These are phyloP conservation scores for Nannizziopsis barbatae DNA, from an alignment of 2,329 filamentous ascomycete genomes.

Conservation along the genomic window DNA sequence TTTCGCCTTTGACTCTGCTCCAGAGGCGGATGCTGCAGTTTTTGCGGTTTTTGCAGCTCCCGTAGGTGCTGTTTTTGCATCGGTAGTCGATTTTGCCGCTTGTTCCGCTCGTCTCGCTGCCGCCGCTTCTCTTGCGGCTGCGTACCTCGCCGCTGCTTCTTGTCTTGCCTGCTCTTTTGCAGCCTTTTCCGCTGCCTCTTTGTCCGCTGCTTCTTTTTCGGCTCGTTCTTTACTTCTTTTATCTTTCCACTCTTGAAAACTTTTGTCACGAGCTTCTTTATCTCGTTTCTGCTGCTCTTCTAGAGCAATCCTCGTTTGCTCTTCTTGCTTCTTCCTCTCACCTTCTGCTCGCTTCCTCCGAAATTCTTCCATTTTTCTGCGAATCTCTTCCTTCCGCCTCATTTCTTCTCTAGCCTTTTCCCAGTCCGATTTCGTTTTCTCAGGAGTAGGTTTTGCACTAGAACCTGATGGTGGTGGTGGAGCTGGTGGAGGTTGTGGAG, in stretches of 20 bases:
- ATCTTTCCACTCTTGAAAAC: conserved; percentile 31
- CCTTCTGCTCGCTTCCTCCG: conserved; percentile 31
- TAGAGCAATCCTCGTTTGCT: conserved; percentile 32
- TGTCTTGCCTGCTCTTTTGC: conserved; percentile 11
- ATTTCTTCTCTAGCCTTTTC: conserved; percentile 28
- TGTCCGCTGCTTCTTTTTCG: conserved; percentile 15
- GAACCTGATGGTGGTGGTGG: conserved; percentile 12
- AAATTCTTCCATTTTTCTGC: conserved; percentile 27
- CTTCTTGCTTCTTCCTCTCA: conserved; percentile 28
- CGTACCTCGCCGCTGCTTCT: conserved; percentile 18
- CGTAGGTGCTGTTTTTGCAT: conserved; percentile 10
- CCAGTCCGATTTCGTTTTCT: conserved; percentile 17
- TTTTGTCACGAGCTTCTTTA: conserved; percentile 32
- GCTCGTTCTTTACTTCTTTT: conserved; percentile 26
- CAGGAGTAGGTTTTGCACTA: conserved; percentile 24
- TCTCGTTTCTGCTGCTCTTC: conserved; percentile 32
- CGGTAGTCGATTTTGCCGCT: conserved; percentile 21
- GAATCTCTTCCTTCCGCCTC: conserved; percentile 29
- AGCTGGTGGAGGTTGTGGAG: not conserved
- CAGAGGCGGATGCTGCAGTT: conserved; percentile 18
- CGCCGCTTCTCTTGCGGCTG: conserved; percentile 28
- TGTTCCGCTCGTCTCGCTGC: conserved; percentile 28
- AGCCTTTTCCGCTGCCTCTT: conserved; percentile 14
- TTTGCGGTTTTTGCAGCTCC: conserved; percentile 18
- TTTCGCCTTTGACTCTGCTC: conserved; percentile 25